Evolutionary conservation across 805 yeast genomes (phyloP).

Genomic region (Cyberlindnera lachancei): DNA sequence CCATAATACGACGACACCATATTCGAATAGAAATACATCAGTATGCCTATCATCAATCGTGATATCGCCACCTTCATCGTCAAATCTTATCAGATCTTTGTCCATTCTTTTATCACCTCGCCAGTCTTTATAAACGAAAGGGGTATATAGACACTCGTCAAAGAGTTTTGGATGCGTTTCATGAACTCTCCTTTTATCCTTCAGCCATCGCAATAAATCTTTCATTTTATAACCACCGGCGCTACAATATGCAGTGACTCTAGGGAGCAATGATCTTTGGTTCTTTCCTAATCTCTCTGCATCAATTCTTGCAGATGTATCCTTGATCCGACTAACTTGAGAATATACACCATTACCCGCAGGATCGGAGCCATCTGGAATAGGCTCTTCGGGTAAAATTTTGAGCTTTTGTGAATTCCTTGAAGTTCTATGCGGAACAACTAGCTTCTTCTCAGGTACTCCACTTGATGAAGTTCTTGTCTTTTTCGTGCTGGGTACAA

Average conservation of each 20-base stretch:
- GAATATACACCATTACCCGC: constrained; percentile 48
- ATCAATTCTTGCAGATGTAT: constrained; percentile 83
- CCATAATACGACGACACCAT: constrained; percentile 97
- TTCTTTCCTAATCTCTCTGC: constrained; percentile 86
- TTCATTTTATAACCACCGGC: constrained; percentile 89
- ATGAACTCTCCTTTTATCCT: constrained; percentile 64
- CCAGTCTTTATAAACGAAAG: constrained; percentile 78
- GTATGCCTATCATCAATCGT: constrained; percentile 71
- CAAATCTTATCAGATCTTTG: constrained; percentile 56
- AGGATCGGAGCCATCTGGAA: constrained; percentile 21
- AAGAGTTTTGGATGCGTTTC: constrained; percentile 80
- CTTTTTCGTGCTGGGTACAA: too few species aligned
- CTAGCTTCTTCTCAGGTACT: constrained; percentile 35
- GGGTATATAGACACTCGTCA: constrained; percentile 93
- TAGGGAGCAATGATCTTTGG: constrained; percentile 69
- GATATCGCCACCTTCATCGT: constrained; percentile 93
- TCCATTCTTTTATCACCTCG: constrained; percentile 42
- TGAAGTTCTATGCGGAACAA: constrained; percentile 70
- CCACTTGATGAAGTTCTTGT: constrained; percentile 1
- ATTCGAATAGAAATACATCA: constrained; percentile 86
- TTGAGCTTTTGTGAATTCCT: constrained; percentile 69
- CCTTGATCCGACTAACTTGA: constrained; percentile 77
- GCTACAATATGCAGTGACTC: constrained; percentile 95
- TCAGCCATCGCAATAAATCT: constrained; percentile 78
- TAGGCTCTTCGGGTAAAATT: constrained; percentile 55